A percentile compares a stretch with the other conserved stretches of the same genome.
Conservation (phyloP, 495 filamentous ascomycete species). For the Annulohypoxylon maeteangense region DNA sequence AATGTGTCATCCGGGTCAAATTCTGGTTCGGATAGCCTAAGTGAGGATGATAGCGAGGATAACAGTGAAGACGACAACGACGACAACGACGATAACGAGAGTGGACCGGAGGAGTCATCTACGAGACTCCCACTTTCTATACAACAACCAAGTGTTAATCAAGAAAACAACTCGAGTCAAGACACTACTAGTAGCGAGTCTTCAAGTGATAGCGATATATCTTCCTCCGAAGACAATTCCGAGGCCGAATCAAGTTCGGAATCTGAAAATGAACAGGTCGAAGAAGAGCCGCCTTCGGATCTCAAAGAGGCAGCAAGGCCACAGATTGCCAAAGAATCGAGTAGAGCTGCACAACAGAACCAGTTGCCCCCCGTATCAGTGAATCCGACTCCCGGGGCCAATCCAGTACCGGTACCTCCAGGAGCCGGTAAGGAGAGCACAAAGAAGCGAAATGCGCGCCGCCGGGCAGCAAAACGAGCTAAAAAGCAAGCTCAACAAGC, state of each 20-base stretch:
- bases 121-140: constrained; percentile 41
- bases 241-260: constrained; percentile 10
- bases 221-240: constrained; percentile 32
- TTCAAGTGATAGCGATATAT: constrained; percentile 13
- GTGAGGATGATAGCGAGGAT: constrained; percentile 31
- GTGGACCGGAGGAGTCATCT: constrained; percentile 43
- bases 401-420: constrained; percentile 37
- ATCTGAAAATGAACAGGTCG: constrained; percentile 11
- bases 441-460: constrained; percentile 56
- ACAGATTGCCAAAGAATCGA: background rate
- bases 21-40: constrained; percentile 19
- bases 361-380: background rate
- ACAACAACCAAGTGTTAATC: constrained; percentile 6
- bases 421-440: constrained; percentile 52
- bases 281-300: background rate
- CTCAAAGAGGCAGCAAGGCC: background rate
- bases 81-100: constrained; percentile 31
- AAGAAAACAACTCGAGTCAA: background rate
- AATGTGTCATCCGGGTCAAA: constrained; percentile 16
- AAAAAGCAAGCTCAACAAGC: constrained; percentile 37
- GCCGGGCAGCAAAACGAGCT: constrained; percentile 44
- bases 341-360: background rate
- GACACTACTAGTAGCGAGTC: background rate
- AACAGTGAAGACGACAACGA: constrained; percentile 29
- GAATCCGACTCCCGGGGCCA: background rate